These are phyloP conservation scores for Millerozyma acaciae DNA, from an alignment of 805 yeast species.

Conservation along the genomic window DNA sequence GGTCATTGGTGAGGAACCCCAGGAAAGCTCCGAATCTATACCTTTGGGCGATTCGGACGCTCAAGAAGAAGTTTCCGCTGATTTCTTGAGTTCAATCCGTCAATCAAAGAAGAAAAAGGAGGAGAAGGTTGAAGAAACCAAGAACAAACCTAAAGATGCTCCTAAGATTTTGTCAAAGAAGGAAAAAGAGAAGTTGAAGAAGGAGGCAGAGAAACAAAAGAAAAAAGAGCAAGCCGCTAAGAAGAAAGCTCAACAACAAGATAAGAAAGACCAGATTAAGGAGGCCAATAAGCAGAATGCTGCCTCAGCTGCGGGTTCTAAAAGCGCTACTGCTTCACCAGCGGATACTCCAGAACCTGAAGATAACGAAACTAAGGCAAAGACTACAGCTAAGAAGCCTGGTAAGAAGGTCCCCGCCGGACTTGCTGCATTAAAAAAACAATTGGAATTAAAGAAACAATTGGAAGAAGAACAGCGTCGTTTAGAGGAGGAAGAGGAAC, in stretches of 20 bases:
- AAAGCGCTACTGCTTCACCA: conserved; percentile 19
- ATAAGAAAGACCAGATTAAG: conserved; percentile 54
- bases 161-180: conserved; percentile 85
- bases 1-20: conserved; percentile 29
- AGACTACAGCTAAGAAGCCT: conserved; percentile 43
- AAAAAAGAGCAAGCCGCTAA: conserved; percentile 87
- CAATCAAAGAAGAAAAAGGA: conserved; percentile 75
- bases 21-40: conserved; percentile 35
- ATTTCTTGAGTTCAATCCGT: conserved; percentile 80
- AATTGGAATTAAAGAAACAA: conserved; percentile 83
- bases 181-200: conserved; percentile 92
- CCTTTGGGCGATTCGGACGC: conserved; percentile 17
- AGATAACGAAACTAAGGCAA: conserved; percentile 25
- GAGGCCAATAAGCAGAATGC: conserved; percentile 44
- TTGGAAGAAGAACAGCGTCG: conserved; percentile 78
- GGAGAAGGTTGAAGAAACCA: conserved; percentile 60
- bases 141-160: conserved; percentile 47
- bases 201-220: conserved; percentile 83
- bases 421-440: conserved; percentile 85
- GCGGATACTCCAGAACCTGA: conserved; percentile 34
- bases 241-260: conserved; percentile 70
- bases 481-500: conserved; percentile 65
- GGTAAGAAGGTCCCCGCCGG: conserved; percentile 87
- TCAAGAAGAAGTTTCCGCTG: conserved; percentile 45
- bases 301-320: conserved; percentile 22